Base-by-base conservation (phyloP, 2,329 filamentous ascomycete genomes). In the Claviceps arundinis region DNA sequence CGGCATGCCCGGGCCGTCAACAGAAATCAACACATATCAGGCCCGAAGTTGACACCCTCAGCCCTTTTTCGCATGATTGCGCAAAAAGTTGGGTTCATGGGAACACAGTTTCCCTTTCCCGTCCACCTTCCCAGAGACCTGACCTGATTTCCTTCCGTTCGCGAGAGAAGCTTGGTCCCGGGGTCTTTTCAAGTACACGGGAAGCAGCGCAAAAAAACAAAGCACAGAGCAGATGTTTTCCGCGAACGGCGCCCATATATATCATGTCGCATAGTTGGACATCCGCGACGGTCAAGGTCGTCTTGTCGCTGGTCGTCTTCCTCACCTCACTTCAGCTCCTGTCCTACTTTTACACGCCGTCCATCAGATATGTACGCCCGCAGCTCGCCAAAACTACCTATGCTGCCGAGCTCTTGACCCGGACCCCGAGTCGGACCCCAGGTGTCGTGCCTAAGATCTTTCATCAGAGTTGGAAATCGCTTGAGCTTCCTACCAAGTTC, bases 381-480 rank as follows among this genome's bases (percentile, higher is more conserved):
- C 67, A 59, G 48, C 70, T 68, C 3, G 60, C 63, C 5, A 69
- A 58, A 8, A 70, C 62, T 45, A 68, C 62, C 65, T 67, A 5
- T 2, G 37, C 52, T 5, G 34, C 45, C 17, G 45, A 47, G 4
- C 45, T 47, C 30, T 34, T 47, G 45, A 34, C 45, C 11, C 45
- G 45, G 14, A 37, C 30, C 30, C 30, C 45, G 30, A 37, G 6
- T 7, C 30, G 45, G 6, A 22, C n/a, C 1, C 9, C 9, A 2
- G 30, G 30, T 17, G 45, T 47, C n/a, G 51, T 60, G 22, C 19
- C 85, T 81, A 58, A 55, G 48, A 52, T 62, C 5, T 57, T 63
- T 17, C 61, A 63, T 50, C 61, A 62, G 53, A 63, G 60, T 50
- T 62, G 61, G 61, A 62, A 60, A 41, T 50, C 58, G 26, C 45